Percentiles rank a stretch among this genome's conserved stretches.
phyloP scores from a whole-genome alignment of 768 basidiomycete species.

The Lentinula guzmanii region DNA sequence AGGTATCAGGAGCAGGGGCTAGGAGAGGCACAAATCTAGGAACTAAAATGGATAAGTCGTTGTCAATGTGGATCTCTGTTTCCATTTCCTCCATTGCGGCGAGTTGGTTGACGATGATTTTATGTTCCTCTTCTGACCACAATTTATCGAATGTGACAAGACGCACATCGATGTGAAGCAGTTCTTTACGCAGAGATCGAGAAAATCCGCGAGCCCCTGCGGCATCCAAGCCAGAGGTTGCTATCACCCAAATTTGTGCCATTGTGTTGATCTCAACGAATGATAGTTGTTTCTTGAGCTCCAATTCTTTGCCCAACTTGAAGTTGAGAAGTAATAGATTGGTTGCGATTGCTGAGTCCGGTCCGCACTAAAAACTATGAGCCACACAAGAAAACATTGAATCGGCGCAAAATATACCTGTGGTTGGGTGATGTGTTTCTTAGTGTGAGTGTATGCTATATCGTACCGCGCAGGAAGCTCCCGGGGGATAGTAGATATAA shows the following conservation, averaged over 20 bases:
- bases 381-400: neutral
- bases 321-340: no score
- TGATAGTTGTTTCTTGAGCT: no score
- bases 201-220: conserved; percentile 2
- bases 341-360: no score
- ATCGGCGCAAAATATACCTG: neutral
- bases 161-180: neutral
- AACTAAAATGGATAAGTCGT: neutral
- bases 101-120: neutral
- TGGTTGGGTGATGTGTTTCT: neutral
- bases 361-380: no score
- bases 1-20: no score
- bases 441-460: conserved; percentile 15
- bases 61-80: neutral
- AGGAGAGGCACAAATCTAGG: no score
- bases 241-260: neutral
- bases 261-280: neutral
- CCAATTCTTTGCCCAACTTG: no score
- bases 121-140: neutral
- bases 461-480: conserved; percentile 8
- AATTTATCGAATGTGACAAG: neutral
- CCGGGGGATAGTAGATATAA: conserved; percentile 5
- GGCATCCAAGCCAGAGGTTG: neutral
- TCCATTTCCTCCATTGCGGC: neutral
- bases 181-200: neutral